phyloP scores from a whole-genome alignment of 2,329 filamentous ascomycete genomes.

The Aspergillus thermomutatus region DNA sequence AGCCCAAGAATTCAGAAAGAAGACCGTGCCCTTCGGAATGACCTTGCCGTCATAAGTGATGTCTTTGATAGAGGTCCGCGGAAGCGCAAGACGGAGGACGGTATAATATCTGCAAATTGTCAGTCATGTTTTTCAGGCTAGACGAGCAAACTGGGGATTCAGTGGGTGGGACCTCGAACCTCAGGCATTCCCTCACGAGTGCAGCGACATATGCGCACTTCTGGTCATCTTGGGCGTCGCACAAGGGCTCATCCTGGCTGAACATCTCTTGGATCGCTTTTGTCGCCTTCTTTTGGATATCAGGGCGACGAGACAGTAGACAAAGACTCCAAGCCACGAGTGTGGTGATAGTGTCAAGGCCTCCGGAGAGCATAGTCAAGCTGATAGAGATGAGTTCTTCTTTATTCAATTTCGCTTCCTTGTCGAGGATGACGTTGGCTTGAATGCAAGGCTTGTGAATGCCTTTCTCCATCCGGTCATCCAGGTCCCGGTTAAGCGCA shows the following conservation, averaged over 20 bases:
- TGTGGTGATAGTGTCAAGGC: constrained; percentile 65
- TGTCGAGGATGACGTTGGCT: constrained; percentile 62
- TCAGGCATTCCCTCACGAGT: constrained; percentile 59
- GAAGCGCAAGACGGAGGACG: constrained; percentile 61
- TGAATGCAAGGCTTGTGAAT: constrained; percentile 64
- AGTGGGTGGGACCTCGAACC: constrained; percentile 29
- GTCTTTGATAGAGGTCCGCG: constrained; percentile 59
- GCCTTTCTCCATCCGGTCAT: constrained; percentile 59
- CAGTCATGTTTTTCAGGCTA: constrained; percentile 1
- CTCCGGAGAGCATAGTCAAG: constrained; percentile 66
- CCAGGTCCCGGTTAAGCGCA: constrained; percentile 56
- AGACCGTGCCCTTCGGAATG: constrained; percentile 61
- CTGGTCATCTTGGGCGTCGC: constrained; percentile 60
- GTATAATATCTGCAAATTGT: constrained; percentile 52
- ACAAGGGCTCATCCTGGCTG: constrained; percentile 52
- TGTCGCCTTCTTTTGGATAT: constrained; percentile 61
- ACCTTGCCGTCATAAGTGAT: constrained; percentile 55
- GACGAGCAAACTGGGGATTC: not conserved
- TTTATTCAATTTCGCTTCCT: constrained; percentile 59
- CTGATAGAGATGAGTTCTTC: constrained; percentile 64
- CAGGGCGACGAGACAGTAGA: constrained; percentile 56
- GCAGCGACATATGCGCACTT: constrained; percentile 63
- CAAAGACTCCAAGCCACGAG: constrained; percentile 64
- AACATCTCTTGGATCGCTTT: constrained; percentile 56
- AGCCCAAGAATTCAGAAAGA: constrained; percentile 66